A percentile compares a stretch with the other conserved stretches of the same genome.
Conservation (phyloP, 2,329 filamentous ascomycete species). For the Purpureocillium lavendulum region DNA sequence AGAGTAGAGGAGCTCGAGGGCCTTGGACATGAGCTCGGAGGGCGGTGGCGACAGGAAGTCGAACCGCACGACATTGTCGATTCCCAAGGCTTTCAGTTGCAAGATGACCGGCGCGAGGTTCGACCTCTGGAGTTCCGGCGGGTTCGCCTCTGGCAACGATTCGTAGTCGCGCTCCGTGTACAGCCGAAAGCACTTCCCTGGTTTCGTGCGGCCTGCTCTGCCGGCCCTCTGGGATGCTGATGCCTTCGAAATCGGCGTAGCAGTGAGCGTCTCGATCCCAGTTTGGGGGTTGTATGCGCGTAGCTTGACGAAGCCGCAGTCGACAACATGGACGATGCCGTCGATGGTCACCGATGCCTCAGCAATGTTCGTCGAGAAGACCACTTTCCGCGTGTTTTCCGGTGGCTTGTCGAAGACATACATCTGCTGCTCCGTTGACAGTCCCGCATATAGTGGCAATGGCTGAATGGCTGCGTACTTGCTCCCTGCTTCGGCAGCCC, state of each 20-base stretch:
- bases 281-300: slow-evolving; percentile 76
- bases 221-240: slow-evolving; percentile 89
- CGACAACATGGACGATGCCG: slow-evolving; percentile 83
- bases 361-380: slow-evolving; percentile 91
- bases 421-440: slow-evolving; percentile 88
- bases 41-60: slow-evolving; percentile 83
- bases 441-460: slow-evolving; percentile 79
- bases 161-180: slow-evolving; percentile 73
- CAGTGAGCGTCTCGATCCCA: slow-evolving; percentile 80
- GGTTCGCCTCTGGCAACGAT: slow-evolving; percentile 58
- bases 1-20: slow-evolving; percentile 79
- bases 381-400: slow-evolving; percentile 78
- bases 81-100: slow-evolving; percentile 88
- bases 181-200: slow-evolving; percentile 89
- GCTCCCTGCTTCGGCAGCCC: slow-evolving; percentile 48
- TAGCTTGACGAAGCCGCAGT: slow-evolving; percentile 85
- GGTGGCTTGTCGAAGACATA: slow-evolving; percentile 83
- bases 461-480: slow-evolving; percentile 19
- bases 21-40: slow-evolving; percentile 74
- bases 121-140: slow-evolving; percentile 86
- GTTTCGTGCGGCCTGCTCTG: slow-evolving; percentile 77
- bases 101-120: slow-evolving; percentile 83
- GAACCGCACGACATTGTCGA: slow-evolving; percentile 89
- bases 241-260: slow-evolving; percentile 77
- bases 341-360: slow-evolving; percentile 94